Evolutionary conservation across 345 rosid species (phyloP).

Genomic region (Cardiospermum halicacabum): DNA sequence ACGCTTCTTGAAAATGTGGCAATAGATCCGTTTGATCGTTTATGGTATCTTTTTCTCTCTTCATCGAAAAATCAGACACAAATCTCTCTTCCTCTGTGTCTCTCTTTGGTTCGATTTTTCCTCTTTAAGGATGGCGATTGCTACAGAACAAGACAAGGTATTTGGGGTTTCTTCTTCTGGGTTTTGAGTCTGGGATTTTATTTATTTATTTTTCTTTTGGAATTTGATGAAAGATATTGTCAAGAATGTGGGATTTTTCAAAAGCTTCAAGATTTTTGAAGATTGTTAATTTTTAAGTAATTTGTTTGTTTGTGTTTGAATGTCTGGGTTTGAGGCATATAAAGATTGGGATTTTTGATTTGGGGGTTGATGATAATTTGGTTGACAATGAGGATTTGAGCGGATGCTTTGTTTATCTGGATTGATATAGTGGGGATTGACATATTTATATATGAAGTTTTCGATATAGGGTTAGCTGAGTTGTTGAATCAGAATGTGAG

Average conservation of each 20-base stretch:
- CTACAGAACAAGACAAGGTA: constrained; percentile 68
- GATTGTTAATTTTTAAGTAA: neutral
- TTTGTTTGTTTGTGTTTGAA: neutral
- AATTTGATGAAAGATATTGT: neutral
- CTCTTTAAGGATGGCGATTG: constrained; percentile 49
- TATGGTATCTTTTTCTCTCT: constrained; percentile 2
- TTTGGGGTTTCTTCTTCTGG: neutral
- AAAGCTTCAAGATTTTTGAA: neutral
- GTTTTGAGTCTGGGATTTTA: constrained; percentile 4
- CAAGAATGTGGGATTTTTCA: constrained; percentile 2
- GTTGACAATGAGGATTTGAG: no score
- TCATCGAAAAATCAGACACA: neutral
- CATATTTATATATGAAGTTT: neutral
- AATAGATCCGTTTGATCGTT: constrained; percentile 15
- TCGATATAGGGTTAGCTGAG: constrained; percentile 8
- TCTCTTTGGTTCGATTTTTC: constrained; percentile 11
- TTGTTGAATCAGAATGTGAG: neutral
- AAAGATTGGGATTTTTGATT: constrained; percentile 3
- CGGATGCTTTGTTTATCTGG: neutral
- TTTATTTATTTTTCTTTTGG: constrained; percentile 2
- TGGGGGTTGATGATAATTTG: neutral
- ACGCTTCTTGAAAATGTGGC: constrained; percentile 12
- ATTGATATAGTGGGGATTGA: neutral
- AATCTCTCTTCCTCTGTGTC: constrained; percentile 11
- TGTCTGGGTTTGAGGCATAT: neutral